Conservation (phyloP, 345 rosid genomes). For the Eucalyptus curtisii region DNA sequence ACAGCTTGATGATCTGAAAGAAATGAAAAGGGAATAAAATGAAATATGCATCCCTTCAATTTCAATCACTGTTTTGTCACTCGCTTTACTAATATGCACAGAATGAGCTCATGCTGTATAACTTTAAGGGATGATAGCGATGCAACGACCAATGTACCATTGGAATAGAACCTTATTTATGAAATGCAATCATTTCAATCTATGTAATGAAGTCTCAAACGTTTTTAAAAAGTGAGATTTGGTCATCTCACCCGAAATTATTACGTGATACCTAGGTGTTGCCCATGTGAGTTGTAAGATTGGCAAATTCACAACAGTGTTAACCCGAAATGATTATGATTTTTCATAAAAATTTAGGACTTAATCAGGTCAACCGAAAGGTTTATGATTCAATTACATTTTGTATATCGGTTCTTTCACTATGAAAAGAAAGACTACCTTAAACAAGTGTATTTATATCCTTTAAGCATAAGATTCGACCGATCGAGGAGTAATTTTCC, state of each 20-base stretch:
- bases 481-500: no score
- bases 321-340: neutral
- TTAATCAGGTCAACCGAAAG: no score
- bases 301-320: no score
- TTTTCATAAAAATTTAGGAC: no score
- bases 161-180: neutral
- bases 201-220: fast-evolving
- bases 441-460: no score
- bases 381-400: no score
- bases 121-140: no score
- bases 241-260: fast-evolving
- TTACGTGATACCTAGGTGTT: neutral
- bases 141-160: no score
- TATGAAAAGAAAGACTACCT: no score
- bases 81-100: neutral
- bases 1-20: no score
- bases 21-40: neutral
- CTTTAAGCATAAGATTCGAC: no score
- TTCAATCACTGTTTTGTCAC: neutral
- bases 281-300: neutral
- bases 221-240: neutral
- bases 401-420: fast-evolving
- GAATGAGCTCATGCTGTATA: neutral
- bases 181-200: neutral
- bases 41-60: neutral